Base-by-base conservation (phyloP, 2,329 filamentous ascomycete species). In the Claviceps sp. region DNA sequence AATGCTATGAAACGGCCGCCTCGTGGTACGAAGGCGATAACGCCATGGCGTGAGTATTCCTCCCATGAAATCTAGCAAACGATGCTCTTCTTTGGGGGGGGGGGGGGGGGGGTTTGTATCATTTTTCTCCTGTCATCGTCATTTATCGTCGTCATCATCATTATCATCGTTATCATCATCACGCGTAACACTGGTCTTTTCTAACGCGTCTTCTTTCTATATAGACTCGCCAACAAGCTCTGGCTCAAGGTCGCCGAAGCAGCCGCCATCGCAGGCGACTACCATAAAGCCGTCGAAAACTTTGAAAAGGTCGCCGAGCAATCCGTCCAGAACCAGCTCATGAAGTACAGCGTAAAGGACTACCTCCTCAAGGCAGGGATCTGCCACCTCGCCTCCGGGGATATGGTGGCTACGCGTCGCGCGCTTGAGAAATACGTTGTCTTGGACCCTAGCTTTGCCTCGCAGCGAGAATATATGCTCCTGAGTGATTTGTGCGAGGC, bases 331-430 rank as follows among this genome's bases (percentile, higher is more conserved):
- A 96, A 94, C 74, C 93, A 94, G 67, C 75, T 95, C 53, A 91
- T 94, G 86, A 86, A 84, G 65, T 95, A 88, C 80, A 88, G 82
- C 47, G 88, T 97, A 57, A 97, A 96, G 70, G 89, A 96, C 58
- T 96, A 96, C 71, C 83, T 96, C 62, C 77, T 97, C 62, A 95
- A 96, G 72, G 88, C 88, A 1, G 90, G 89, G 36, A 86, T 97
- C 64, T 96, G 90, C 72, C 85, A 95, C 66, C 76, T 97, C 39
- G 80, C 80, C 40, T 75, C 73, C 17, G 74, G 75, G 54, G 91
- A 97, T 66, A 72, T 85, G 61, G 86, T 96, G 50, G 86, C 84
- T 47, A 78, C 83, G 17, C 84, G 84, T 63, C 80, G 88, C 48
- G 90, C 89, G 34, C 72, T 97, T 22, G 85, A 94, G 61, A 81